phyloP scores from a whole-genome alignment of 345 rosid genomes.

The Corymbia maculata region DNA sequence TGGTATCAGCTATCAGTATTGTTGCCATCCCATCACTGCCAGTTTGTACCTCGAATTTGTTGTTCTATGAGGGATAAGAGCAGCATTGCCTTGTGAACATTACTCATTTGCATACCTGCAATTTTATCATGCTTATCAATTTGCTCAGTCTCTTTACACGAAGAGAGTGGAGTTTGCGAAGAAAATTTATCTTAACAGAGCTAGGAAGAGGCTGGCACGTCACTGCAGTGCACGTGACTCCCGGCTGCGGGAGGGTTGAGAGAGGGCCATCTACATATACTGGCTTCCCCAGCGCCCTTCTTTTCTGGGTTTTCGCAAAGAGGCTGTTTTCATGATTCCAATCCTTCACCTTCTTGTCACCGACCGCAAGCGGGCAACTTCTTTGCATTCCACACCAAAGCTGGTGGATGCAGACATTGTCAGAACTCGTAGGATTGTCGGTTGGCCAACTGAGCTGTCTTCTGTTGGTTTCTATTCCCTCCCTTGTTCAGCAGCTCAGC shows the following conservation, averaged over 20 bases:
- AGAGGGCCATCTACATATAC: background rate
- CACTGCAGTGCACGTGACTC: background rate
- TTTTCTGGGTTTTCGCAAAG: background rate
- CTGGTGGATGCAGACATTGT: background rate
- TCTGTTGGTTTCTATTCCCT: background rate
- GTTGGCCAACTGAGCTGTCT: background rate
- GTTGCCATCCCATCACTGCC: background rate
- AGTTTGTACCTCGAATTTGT: fast-evolving
- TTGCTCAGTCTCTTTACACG: background rate
- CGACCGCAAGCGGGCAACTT: background rate
- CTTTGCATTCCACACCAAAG: background rate
- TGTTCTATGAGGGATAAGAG: background rate
- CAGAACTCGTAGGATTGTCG: background rate
- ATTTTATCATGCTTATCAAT: background rate
- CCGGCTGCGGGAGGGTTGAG: background rate
- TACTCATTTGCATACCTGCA: background rate
- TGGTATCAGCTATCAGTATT: background rate
- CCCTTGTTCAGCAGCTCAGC: background rate
- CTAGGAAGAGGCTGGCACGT: background rate
- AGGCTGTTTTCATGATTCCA: background rate
- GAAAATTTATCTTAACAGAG: background rate
- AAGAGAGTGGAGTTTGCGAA: background rate
- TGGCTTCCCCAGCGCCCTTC: background rate
- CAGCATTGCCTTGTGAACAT: background rate
- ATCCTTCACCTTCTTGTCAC: background rate